Percentiles rank a stretch among this genome's conserved stretches.
Evolutionary conservation across 257 asterid species (phyloP).

Genomic region (Nicotiana obtusifolia): DNA sequence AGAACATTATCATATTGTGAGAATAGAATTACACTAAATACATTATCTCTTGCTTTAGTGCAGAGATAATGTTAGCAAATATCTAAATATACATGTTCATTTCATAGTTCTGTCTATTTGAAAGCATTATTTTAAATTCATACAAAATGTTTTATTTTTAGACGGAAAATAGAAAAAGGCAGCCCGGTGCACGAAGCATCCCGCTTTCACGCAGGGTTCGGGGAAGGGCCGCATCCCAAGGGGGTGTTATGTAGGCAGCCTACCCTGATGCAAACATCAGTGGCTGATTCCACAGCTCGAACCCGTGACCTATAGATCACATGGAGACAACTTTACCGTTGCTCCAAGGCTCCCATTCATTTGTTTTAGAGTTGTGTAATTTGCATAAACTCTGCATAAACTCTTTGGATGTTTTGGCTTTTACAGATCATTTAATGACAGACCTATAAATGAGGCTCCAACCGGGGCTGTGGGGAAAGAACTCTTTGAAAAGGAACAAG

Average conservation of each 20-base stretch:
- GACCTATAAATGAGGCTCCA: slow-evolving; percentile 60
- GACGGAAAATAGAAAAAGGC: too few species aligned
- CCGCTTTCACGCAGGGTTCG: too few species aligned
- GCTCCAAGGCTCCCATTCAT: neutral
- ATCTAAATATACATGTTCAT: neutral
- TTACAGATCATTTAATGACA: slow-evolving; percentile 78
- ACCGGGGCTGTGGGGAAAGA: slow-evolving; percentile 80
- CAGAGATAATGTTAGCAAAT: neutral
- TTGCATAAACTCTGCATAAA: neutral
- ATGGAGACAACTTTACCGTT: too few species aligned
- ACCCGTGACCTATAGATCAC: too few species aligned
- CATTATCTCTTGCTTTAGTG: neutral
- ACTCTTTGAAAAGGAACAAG: slow-evolving; percentile 89
- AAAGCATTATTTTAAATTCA: neutral
- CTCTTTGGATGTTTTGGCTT: neutral
- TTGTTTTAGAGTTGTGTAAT: neutral
- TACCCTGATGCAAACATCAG: too few species aligned
- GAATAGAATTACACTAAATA: neutral
- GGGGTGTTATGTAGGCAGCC: too few species aligned
- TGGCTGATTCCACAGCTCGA: too few species aligned
- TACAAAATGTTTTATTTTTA: neutral
- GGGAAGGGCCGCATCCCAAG: too few species aligned
- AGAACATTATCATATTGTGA: neutral
- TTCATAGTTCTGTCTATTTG: neutral
- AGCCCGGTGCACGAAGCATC: too few species aligned